These are phyloP conservation scores for Amaranthus palmeri DNA, from an alignment of 148 eudicot species.

Conservation along the genomic window DNA sequence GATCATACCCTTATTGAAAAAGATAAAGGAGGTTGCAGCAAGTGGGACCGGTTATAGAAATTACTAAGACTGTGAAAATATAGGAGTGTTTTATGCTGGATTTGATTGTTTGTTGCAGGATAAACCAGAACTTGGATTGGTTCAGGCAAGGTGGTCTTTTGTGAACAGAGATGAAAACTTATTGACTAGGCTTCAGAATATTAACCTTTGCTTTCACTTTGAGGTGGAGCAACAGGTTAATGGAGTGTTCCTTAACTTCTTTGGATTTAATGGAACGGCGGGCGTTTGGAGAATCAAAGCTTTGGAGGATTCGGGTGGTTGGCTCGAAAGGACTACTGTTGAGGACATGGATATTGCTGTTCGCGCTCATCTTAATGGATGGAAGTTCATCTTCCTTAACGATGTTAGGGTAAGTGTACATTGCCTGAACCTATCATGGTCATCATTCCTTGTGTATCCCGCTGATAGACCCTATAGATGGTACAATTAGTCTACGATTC, in stretches of 20 bases:
- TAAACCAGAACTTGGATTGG: constrained; percentile 66
- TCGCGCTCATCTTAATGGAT: constrained; percentile 75
- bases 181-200: constrained; percentile 64
- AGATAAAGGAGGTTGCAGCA: too few relatives aligned
- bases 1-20: too few relatives aligned
- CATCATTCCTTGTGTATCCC: too few relatives aligned
- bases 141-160: constrained; percentile 81
- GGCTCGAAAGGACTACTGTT: constrained; percentile 80
- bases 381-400: constrained; percentile 75
- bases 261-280: constrained; percentile 90
- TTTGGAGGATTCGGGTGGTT: constrained; percentile 74
- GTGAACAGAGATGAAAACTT: constrained; percentile 81
- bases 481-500: too few relatives aligned
- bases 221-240: constrained; percentile 90
- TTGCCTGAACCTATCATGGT: too few relatives aligned
- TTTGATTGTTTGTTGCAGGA: constrained; percentile 33
- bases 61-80: not conserved
- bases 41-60: too few relatives aligned
- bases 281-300: constrained; percentile 91
- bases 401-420: constrained; percentile 55
- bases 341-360: constrained; percentile 90
- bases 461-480: too few relatives aligned
- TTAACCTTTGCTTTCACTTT: constrained; percentile 75
- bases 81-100: constrained; percentile 14
- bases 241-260: constrained; percentile 67